Evolutionary conservation across 2,329 filamentous ascomycete genomes (phyloP), one percentile per base, ranked within the genome.

Genomic region (Aspergillus melleus): DNA sequence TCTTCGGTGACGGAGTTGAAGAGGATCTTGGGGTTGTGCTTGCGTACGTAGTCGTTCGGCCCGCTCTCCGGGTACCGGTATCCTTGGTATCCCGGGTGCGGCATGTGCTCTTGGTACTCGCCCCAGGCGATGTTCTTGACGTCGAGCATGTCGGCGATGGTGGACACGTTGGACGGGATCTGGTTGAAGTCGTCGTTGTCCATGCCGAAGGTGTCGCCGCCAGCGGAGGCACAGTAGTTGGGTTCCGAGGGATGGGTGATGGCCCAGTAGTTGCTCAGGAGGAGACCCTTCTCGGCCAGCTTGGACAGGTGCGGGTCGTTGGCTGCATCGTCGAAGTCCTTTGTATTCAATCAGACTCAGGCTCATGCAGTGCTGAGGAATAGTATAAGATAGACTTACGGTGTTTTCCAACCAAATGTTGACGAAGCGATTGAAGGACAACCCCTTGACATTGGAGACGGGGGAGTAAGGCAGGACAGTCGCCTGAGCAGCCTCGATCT

Each of bases 371-470:
- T 14, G 19, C 20, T n/a, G 14, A 24, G 5, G 19, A 4, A 22
- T 4, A 26, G 5, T 11, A 24, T 51, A 14, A 19, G n/a, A n/a
- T 22, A 29, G 53, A 61, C 88, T 22, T 63, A 73, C 83, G 52
- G 87, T 90, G 72, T 93, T 93, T 79, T 93, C 90, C 52, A 92
- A 82, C 87, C 88, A 93, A 74, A 93, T 86, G 59, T 87, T 84
- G 57, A 86, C 86, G 62, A 90, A 84, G 16, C 90, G 86, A 71
- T 92, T 84, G 71, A 93, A 93, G 0, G 83, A 86, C 70, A 88
- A 86, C 62, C 91, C 91, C 70, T 86, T 82, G 54, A 92, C 86
- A 68, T 86, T 72, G 72, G 82, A 87, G 32, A 83, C 86, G 2
- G 87, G 86, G 61, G 84, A 86, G 61, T 77, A 76, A 1, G 87